Base-by-base conservation (phyloP, 768 basidiomycete species). In the Leccinum broughii region DNA sequence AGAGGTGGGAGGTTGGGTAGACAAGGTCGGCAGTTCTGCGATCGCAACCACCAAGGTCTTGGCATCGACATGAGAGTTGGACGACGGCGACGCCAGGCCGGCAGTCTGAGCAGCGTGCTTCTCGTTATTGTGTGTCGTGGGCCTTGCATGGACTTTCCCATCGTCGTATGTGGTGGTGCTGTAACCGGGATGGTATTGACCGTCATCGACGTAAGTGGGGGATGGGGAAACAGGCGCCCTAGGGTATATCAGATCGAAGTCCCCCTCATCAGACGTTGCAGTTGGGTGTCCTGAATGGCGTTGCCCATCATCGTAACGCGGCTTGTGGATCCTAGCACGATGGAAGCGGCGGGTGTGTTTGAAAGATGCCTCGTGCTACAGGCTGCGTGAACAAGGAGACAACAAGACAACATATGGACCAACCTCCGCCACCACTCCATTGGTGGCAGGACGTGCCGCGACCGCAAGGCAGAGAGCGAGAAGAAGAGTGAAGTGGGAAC, bases 381-480 rank as follows among this genome's bases (percentile, higher is more conserved):
- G 30, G 2, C 8, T 17, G 20, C 26, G 50, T 69, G 30, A 65
- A 54, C 22, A 58, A 54, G 34, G 55, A 39, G 28, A 35, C 17
- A 26, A 44, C 5, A 49, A 1, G 10, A 46, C 2, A 20, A 52
- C 0, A 14, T 39, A 24, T 20, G 7, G 14, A 61, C 63, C 14
- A 35, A 70, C 68, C 54, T 68, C 60, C 13, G 48, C 35, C 41
- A 53, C 24, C 10, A 51, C 26, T 24, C 51, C 59, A n/a, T 56
- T 52, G 26, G 59, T 51, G 22, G 68, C 52, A 20, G 61, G 57
- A 39, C 50, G 63, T 14, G 64, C 62, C 34, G 64, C 60, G 35
- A 62, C 69, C 44, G 61, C 61, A 56, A 72, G 63, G 51, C 72
- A 72, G 26, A 72, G 55, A 32, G 71, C 62, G 53, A 72, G 71